phyloP scores from a whole-genome alignment of 352 stramenopile species.

The Globisporangium lucens region DNA sequence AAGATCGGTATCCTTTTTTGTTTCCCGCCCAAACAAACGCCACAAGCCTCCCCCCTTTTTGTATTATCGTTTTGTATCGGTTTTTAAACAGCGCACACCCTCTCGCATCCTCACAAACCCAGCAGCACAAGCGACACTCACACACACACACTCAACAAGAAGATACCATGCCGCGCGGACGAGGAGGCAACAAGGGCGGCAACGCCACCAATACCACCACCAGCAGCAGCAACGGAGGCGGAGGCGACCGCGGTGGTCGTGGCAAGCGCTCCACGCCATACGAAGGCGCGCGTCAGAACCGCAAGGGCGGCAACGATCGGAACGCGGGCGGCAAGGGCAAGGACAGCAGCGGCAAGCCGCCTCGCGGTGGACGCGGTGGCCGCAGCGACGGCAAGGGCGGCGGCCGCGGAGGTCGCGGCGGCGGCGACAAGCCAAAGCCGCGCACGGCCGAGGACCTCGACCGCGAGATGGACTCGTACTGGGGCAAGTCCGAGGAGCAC shows the following conservation, averaged over 20 bases:
- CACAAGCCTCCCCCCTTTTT: background rate
- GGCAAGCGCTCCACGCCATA: conserved; percentile 39
- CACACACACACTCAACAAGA: background rate
- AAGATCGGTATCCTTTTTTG: background rate
- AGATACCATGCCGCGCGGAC: background rate
- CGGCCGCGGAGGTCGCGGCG: conserved; percentile 24
- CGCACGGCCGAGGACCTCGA: conserved; percentile 79
- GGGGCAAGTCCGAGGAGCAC: conserved; percentile 84
- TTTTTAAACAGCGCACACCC: background rate
- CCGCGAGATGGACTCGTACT: conserved; percentile 86
- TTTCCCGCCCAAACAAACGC: background rate
- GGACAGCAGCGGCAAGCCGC: conserved; percentile 18
- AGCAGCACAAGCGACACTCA: too few species aligned
- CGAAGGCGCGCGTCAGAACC: conserved; percentile 28
- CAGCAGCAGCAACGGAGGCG: conserved; percentile 8
- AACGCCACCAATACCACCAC: background rate
- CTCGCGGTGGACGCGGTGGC: conserved; percentile 21
- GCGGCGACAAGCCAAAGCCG: conserved; percentile 57
- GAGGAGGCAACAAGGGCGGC: conserved; percentile 17
- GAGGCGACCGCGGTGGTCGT: conserved; percentile 16
- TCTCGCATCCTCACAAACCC: too few species aligned
- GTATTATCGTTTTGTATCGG: background rate
- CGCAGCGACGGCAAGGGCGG: conserved; percentile 18
- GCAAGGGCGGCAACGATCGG: conserved; percentile 25
- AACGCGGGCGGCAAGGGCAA: conserved; percentile 17